A percentile compares a stretch with the other conserved stretches of the same genome.
phyloP scores from a whole-genome alignment of 2,329 filamentous ascomycete genomes.

The Grosmannia clavigera region DNA sequence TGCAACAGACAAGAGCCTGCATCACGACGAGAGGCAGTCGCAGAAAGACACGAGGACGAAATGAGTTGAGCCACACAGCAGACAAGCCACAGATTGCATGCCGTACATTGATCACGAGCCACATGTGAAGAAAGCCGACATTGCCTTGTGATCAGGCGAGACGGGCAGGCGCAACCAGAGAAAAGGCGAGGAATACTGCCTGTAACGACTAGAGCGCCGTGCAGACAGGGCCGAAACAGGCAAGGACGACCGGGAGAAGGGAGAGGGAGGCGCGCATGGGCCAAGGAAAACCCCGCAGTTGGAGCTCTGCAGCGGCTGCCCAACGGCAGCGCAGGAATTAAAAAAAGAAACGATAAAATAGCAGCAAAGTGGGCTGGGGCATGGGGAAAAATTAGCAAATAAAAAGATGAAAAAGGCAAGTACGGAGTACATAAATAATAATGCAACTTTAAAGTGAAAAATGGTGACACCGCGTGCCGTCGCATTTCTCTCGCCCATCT shows the following conservation, averaged over 20 bases:
- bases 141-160: neutral
- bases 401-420: neutral
- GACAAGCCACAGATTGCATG: neutral
- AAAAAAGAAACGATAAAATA: neutral
- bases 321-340: neutral
- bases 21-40: neutral
- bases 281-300: slow-evolving; percentile 1
- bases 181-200: neutral
- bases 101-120: neutral
- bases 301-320: neutral
- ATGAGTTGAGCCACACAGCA: neutral
- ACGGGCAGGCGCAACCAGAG: neutral
- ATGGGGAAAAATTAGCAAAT: neutral
- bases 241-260: neutral
- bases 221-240: neutral
- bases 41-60: neutral
- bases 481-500: neutral
- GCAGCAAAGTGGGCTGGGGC: neutral
- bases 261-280: neutral
- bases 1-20: neutral
- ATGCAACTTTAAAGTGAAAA: neutral
- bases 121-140: neutral
- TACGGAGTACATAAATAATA: neutral
- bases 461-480: neutral
- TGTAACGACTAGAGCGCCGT: no score